phyloP scores from a whole-genome alignment of 202 grass and related monocot species.

The Setaria italica region DNA sequence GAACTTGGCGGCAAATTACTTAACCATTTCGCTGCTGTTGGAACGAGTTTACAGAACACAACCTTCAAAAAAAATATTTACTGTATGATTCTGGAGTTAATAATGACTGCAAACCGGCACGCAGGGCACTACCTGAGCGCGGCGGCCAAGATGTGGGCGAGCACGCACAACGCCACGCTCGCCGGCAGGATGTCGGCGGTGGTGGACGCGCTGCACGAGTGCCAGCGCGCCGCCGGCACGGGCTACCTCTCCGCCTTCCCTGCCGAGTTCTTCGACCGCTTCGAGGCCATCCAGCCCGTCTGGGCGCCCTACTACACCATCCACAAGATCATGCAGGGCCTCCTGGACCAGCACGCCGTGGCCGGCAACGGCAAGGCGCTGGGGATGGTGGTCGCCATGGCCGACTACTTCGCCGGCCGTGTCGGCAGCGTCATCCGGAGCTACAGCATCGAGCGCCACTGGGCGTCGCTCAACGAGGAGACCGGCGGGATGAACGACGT shows the following conservation, averaged over 20 bases:
- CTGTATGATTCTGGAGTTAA: no score
- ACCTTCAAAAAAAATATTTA: no score
- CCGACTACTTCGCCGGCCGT: constrained; percentile 77
- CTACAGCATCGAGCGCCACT: constrained; percentile 87
- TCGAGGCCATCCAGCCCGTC: constrained; percentile 77
- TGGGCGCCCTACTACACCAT: constrained; percentile 98
- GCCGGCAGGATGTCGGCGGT: constrained; percentile 67
- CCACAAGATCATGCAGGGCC: constrained; percentile 99
- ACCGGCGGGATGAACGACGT: constrained; percentile 97
- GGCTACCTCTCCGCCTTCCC: constrained; percentile 99
- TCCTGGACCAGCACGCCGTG: constrained; percentile 78
- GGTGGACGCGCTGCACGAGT: constrained; percentile 64
- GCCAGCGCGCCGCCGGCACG: constrained; percentile 60
- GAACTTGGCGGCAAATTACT: no score
- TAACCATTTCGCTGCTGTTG: no score
- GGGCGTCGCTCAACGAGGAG: constrained; percentile 93
- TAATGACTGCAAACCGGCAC: no score
- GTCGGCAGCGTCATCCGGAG: constrained; percentile 72
- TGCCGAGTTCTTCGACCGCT: constrained; percentile 91
- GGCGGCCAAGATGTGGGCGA: constrained; percentile 83
- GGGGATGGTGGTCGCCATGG: constrained; percentile 76
- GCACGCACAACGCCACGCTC: constrained; percentile 74
- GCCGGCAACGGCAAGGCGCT: constrained; percentile 70
- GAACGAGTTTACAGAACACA: no score
- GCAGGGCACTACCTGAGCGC: constrained; percentile 93